A percentile compares a stretch with the other conserved stretches of the same genome.
Evolutionary conservation across 768 basidiomycete genomes (phyloP).

Genomic region (Phaffia australis): DNA sequence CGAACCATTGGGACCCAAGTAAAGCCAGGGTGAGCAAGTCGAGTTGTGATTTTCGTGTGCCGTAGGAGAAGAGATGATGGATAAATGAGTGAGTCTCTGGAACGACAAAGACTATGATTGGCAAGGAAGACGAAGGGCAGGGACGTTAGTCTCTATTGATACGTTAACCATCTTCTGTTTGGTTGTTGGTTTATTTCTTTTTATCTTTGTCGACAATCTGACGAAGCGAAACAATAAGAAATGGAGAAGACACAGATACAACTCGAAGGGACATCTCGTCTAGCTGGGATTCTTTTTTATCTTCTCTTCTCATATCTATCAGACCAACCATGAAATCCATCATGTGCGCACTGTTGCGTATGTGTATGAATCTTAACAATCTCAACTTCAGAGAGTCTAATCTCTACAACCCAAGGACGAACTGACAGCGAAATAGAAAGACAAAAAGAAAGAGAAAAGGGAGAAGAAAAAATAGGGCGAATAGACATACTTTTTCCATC

Average conservation of each 20-base stretch:
- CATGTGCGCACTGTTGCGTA: no score
- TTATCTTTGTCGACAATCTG: not conserved
- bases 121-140: not conserved
- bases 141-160: no score
- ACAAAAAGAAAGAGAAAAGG: not conserved
- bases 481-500: constrained; percentile 15
- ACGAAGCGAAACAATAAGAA: no score
- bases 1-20: constrained; percentile 22
- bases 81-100: constrained; percentile 60
- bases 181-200: not conserved
- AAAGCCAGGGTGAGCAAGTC: constrained; percentile 22
- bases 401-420: not conserved
- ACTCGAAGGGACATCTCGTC: no score
- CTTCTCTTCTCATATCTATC: no score
- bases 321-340: no score
- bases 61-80: constrained; percentile 24
- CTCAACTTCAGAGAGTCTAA: no score
- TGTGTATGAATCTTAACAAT: no score
- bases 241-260: not conserved
- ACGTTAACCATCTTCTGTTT: no score
- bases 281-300: no score
- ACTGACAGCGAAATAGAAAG: not conserved
- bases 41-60: constrained; percentile 18
- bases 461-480: no score
- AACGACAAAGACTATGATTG: constrained; percentile 66